phyloP scores from a whole-genome alignment of 73 alveolate species.

The Urostyla sp. region DNA sequence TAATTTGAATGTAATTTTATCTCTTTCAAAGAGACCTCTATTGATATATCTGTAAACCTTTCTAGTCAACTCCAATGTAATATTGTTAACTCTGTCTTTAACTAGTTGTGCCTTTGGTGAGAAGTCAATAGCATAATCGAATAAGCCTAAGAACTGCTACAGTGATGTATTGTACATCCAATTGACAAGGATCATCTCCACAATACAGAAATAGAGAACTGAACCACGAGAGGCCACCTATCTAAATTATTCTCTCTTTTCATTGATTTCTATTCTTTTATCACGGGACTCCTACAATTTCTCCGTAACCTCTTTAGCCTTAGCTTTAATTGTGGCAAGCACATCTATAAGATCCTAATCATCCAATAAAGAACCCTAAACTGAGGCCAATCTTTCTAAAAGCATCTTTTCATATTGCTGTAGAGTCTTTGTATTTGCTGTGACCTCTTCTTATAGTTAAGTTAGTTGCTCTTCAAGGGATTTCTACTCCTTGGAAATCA shows the following conservation, averaged over 20 bases:
- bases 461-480: constrained; percentile 98
- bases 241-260: constrained; percentile 99
- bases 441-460: constrained; percentile 96
- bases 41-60: constrained; percentile 98
- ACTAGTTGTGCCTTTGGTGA: constrained; percentile 90
- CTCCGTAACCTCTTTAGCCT: constrained; percentile 98
- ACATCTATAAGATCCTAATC: constrained; percentile 98
- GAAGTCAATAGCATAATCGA: constrained; percentile 95
- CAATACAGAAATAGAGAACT: constrained; percentile 95
- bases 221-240: constrained; percentile 99
- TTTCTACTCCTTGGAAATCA: constrained; percentile 97
- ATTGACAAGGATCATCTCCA: constrained; percentile 95
- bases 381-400: constrained; percentile 97
- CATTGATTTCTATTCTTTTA: constrained; percentile 97
- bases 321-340: constrained; percentile 97
- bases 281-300: constrained; percentile 98
- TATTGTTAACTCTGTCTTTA: constrained; percentile 94
- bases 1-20: constrained; percentile 98
- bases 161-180: constrained; percentile 99
- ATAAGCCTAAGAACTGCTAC: constrained; percentile 98
- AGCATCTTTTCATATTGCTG: constrained; percentile 95
- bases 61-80: constrained; percentile 86
- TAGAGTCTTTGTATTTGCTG: constrained; percentile 96
- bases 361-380: constrained; percentile 98
- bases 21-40: constrained; percentile 99